phyloP scores from a whole-genome alignment of 2,329 filamentous ascomycete genomes.

The Clarireedia sp. region DNA sequence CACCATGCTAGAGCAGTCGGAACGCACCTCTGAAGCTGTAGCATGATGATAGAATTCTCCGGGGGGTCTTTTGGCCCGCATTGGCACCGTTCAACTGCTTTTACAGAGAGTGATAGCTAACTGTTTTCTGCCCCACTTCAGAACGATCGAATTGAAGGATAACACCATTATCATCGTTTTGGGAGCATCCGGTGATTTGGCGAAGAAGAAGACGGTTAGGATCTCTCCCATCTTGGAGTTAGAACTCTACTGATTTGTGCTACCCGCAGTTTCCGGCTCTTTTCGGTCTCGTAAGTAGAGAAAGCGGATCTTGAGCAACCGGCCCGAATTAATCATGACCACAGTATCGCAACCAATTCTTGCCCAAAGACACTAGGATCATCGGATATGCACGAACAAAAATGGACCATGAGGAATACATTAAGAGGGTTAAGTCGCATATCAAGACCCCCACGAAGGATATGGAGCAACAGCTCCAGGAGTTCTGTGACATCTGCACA shows the following conservation, averaged over 20 bases:
- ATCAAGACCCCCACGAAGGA: conserved; percentile 99
- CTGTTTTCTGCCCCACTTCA: conserved; percentile 33
- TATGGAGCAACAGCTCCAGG: conserved; percentile 86
- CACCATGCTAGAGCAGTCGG: neutral
- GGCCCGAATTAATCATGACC: conserved; percentile 13
- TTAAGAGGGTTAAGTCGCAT: conserved; percentile 90
- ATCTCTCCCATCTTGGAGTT: neutral
- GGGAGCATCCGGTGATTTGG: conserved; percentile 92
- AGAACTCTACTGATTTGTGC: conserved; percentile 16
- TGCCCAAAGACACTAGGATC: conserved; percentile 92
- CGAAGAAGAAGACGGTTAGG: conserved; percentile 97
- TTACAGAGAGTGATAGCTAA: conserved; percentile 31
- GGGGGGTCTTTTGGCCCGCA: neutral
- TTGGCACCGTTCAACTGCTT: neutral
- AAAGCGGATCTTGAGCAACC: neutral
- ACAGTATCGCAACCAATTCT: conserved; percentile 97
- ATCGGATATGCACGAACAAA: conserved; percentile 98
- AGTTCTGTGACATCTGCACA: conserved; percentile 80
- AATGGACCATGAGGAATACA: conserved; percentile 96
- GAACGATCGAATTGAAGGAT: conserved; percentile 91
- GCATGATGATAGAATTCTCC: neutral
- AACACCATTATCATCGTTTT: conserved; percentile 96
- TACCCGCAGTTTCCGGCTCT: conserved; percentile 77
- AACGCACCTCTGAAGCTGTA: conserved; percentile 11
- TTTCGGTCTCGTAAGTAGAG: conserved; percentile 80